Evolutionary conservation across 78 protist species (phyloP), one percentile per base, ranked within the genome.

Genomic region (Protostelium mycophagum): DNA sequence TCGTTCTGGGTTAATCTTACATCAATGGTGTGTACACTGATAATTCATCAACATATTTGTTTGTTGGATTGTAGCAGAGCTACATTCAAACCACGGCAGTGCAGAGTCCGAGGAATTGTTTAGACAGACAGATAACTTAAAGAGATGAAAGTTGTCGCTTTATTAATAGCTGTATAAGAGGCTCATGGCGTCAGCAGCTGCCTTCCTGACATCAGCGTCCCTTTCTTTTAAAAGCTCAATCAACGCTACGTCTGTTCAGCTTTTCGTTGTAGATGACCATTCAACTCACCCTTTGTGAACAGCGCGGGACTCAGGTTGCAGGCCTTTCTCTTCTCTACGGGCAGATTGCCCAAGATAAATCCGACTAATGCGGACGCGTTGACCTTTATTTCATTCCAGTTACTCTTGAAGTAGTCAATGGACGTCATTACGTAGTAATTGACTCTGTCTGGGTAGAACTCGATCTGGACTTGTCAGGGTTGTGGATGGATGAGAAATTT

Each of bases 301-400:
- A 87, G 87, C 1, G 94, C 36, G 29, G 94, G 84, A 84, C 85
- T 85, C 1, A 90, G 63, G 29, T 83, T 89, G 38, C 92, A 86
- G 37, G 37, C 84, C 83, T 34, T 84, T 37, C 92, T 38, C 63
- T 91, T 89, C 9, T 94, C 94, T 34, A 88, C 96, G 23, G 89
- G 84, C 0, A 94, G 0, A 84, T 91, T 94, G 88, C 90, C 90
- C 73, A 94, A 63, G 63, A 94, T 38, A 83, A 89, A 91, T 31
- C 96, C 96, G 36, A 88, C 88, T 0, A 94, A 73, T 0, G 93
- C 86, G 0, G 94, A 92, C 1, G 93, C 93, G 63, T 94, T 91
- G 38, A 86, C 88, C 51, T 84, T 35, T 1, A 91, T 83, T 37
- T 9, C 34, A 0, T 63, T 36, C 96, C 94, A 91, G 85, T 37